These are phyloP conservation scores for Chalciporus sp. DNA, from an alignment of 1,284 basidiomycete genomes.

Conservation along the genomic window DNA sequence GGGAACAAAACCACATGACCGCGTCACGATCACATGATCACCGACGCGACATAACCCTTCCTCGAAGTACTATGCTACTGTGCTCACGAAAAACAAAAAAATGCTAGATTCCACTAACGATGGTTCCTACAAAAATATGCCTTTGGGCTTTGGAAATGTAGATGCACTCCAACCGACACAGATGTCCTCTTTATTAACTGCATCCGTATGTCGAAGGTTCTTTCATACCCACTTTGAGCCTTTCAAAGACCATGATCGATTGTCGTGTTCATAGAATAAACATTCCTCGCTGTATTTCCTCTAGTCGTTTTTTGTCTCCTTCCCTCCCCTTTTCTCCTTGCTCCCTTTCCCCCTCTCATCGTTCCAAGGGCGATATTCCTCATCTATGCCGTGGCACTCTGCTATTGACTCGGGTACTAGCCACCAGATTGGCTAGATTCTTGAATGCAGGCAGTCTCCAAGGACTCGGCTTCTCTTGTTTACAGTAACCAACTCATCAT, in stretches of 20 bases:
- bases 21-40: conserved; percentile 21
- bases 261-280: conserved; percentile 19
- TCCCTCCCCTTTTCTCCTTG: not conserved
- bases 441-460: too few species aligned
- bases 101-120: conserved; percentile 16
- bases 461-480: too few species aligned
- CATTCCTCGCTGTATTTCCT: not conserved
- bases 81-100: conserved; percentile 9
- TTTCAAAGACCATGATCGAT: too few species aligned
- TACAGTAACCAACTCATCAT: too few species aligned
- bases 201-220: not conserved
- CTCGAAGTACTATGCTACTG: conserved; percentile 2
- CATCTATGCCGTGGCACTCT: too few species aligned
- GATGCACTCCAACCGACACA: not conserved
- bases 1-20: conserved; percentile 11
- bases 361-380: too few species aligned
- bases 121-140: not conserved
- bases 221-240: conserved; percentile 18
- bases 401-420: too few species aligned
- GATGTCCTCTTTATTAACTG: conserved; percentile 2
- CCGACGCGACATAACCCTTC: not conserved
- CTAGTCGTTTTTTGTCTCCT: not conserved
- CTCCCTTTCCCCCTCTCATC: not conserved
- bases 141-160: not conserved
- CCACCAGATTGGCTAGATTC: too few species aligned